Base-by-base conservation (phyloP, 192 early-diverging fungal genomes). In the Podila clonocystis region DNA sequence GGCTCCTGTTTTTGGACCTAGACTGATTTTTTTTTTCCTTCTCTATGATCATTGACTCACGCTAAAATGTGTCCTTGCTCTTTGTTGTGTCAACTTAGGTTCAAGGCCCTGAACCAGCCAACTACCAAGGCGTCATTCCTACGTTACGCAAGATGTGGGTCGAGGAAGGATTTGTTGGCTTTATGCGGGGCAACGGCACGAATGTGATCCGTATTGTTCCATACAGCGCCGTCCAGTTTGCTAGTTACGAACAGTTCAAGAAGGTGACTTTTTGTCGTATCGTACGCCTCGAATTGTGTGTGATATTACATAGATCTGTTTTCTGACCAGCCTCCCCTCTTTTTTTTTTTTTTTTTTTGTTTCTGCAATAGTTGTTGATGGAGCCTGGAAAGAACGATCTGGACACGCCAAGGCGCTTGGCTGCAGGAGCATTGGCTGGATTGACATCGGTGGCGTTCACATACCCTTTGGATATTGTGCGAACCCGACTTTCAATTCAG, bases 131-230 rank as follows among this genome's bases (percentile, higher is more conserved):
- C 38, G 87, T 94, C 8, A 69, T 87, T 24, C 90, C 91, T 13
- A 94, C 93, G n/a, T 78, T 94, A 72, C 82, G 72, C 15, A 93
- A 90, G 82, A 93, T 94, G 83, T 94, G 93, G 93, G 84, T 75
- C 22, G 93, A 94, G 29, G 93, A 95, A 68, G 93, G 93, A 4
- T 65, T 90, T 13, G 67, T 89, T 30, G 93, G 93, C 0, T 89
- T 92, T 67, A 88, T 95, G 89, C 86, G 91, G 22, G 93, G 93
- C 3, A 95, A 95, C 74, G 93, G 93, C n/a, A 95, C 92, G 60
- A 95, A 95, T 60, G 92, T 95, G 13, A 88, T 93, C 67, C 89
- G 93, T 31, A 95, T 95, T 64, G 88, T 95, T 2, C 93, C 93
- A 20, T 95, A 95, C 73, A 92, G 91, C 74, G 93, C 93, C 1